Evolutionary conservation across 176 grass and related monocot genomes (phyloP).

Genomic region (Musa itinerans): DNA sequence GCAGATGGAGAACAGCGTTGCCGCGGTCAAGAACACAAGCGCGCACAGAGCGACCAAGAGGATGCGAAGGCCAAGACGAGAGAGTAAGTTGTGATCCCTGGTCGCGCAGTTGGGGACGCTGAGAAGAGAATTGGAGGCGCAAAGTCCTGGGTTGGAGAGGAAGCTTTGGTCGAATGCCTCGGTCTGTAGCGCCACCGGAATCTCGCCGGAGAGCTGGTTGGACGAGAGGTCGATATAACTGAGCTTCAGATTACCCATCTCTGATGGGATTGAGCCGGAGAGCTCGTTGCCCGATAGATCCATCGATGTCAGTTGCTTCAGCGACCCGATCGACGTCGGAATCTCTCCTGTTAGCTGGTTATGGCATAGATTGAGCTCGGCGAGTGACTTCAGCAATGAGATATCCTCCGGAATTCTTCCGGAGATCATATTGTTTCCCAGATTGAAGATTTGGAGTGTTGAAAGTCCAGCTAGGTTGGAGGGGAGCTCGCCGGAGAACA

Average conservation of each 20-base stretch:
- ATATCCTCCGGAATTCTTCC: constrained; percentile 30
- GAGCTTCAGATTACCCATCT: constrained; percentile 32
- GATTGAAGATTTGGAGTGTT: neutral
- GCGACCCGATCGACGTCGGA: constrained; percentile 30
- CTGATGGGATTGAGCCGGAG: constrained; percentile 31
- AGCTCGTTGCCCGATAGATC: constrained; percentile 59
- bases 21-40: constrained; percentile 6
- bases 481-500: constrained; percentile 9
- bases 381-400: neutral
- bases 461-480: neutral
- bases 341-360: constrained; percentile 39
- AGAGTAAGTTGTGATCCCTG: neutral
- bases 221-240: constrained; percentile 42
- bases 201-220: constrained; percentile 41
- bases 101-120: constrained; percentile 17
- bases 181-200: constrained; percentile 30
- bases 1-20: neutral
- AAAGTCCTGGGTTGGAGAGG: constrained; percentile 32
- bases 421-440: constrained; percentile 18
- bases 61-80: neutral
- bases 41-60: constrained; percentile 27
- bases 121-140: neutral
- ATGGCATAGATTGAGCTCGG: constrained; percentile 25
- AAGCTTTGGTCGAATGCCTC: constrained; percentile 24
- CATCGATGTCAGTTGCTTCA: constrained; percentile 26